A percentile compares a stretch with the other conserved stretches of the same genome.
These are phyloP conservation scores for Kodamaea nitidulidarum DNA, from an alignment of 805 yeast genomes.

Conservation along the genomic window DNA sequence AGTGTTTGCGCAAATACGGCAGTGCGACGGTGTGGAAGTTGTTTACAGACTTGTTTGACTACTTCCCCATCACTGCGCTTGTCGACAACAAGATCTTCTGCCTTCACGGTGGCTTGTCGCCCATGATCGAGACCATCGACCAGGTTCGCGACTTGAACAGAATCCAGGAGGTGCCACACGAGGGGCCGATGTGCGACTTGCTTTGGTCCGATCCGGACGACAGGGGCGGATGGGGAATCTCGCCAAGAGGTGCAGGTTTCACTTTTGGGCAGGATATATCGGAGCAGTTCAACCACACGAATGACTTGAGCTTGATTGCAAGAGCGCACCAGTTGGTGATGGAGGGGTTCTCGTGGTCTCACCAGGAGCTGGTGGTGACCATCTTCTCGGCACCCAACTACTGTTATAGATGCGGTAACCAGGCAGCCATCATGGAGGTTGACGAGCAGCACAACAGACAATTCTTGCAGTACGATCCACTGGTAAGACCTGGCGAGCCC, in stretches of 20 bases:
- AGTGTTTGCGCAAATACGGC: slow-evolving; percentile 90
- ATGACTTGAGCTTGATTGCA: slow-evolving; percentile 78
- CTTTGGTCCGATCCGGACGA: slow-evolving; percentile 98
- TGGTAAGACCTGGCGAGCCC: slow-evolving; percentile 97
- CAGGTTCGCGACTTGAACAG: slow-evolving; percentile 88
- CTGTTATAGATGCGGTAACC: slow-evolving; percentile 96
- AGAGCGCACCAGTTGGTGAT: slow-evolving; percentile 97
- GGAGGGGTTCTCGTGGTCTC: slow-evolving; percentile 96
- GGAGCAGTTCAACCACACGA: slow-evolving; percentile 89
- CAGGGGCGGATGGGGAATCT: slow-evolving; percentile 96
- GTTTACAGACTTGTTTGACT: slow-evolving; percentile 88
- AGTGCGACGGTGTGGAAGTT: slow-evolving; percentile 90
- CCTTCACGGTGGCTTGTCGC: slow-evolving; percentile 91
- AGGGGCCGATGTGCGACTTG: slow-evolving; percentile 96
- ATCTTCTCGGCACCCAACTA: slow-evolving; percentile 94
- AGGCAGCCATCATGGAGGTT: slow-evolving; percentile 97
- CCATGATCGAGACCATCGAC: slow-evolving; percentile 89
- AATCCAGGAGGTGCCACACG: slow-evolving; percentile 95
- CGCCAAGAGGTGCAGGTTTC: slow-evolving; percentile 98
- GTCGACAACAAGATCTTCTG: slow-evolving; percentile 90
- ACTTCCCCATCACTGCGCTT: slow-evolving; percentile 88
- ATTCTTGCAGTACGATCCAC: slow-evolving; percentile 92
- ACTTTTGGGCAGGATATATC: slow-evolving; percentile 95
- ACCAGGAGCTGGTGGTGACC: slow-evolving; percentile 90
- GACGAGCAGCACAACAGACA: slow-evolving; percentile 90